These are phyloP conservation scores for Alternaria arbusti DNA, from an alignment of 2,329 filamentous ascomycete species.

Conservation along the genomic window DNA sequence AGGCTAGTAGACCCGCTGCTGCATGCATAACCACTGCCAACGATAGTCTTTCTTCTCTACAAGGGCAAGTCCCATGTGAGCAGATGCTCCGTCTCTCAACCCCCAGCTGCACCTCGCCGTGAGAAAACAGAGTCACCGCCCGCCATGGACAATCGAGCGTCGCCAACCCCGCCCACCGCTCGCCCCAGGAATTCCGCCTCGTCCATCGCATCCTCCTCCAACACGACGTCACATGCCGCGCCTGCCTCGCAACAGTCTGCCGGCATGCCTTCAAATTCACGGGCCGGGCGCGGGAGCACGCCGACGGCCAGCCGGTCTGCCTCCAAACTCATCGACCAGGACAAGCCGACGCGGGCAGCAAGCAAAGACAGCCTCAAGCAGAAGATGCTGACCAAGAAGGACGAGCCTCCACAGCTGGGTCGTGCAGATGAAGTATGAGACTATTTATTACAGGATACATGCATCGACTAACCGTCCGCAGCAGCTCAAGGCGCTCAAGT, in stretches of 20 bases:
- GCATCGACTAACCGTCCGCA: conserved; percentile 35
- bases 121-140: conserved; percentile 12
- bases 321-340: conserved; percentile 36
- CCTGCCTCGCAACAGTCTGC: conserved; percentile 23
- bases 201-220: conserved; percentile 37
- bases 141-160: conserved; percentile 41
- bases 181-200: conserved; percentile 37
- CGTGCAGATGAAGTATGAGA: conserved; percentile 45
- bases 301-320: conserved; percentile 37
- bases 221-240: conserved; percentile 30
- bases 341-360: conserved; percentile 38
- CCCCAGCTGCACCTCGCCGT: conserved; percentile 21
- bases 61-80: conserved; percentile 27
- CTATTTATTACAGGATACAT: not conserved
- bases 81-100: conserved; percentile 19
- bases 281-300: conserved; percentile 33
- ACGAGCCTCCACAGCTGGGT: conserved; percentile 40
- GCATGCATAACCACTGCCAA: conserved; percentile 18
- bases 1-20: conserved; percentile 14
- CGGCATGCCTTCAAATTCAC: conserved; percentile 36
- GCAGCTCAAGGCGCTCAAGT: conserved; percentile 48
- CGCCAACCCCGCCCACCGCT: conserved; percentile 41
- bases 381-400: conserved; percentile 43
- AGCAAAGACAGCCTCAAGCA: conserved; percentile 50
- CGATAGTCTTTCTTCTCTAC: conserved; percentile 17